Evolutionary conservation across 169 alveolate genomes (phyloP).

Genomic region (Eimeria tenella): DNA sequence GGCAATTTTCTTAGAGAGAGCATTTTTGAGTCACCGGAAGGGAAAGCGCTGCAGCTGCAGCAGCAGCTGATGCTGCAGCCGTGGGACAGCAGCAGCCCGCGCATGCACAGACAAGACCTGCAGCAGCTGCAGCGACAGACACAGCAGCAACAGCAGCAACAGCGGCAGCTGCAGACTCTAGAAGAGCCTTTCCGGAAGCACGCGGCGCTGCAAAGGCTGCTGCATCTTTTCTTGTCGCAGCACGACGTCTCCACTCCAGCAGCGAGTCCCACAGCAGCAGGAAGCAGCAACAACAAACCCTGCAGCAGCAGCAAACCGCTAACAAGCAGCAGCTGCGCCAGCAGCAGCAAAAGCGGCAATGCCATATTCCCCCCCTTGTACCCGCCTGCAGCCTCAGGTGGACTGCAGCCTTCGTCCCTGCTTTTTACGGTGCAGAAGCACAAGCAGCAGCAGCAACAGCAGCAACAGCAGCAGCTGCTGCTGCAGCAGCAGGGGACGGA

Average conservation of each 20-base stretch:
- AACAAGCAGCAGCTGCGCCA: background rate
- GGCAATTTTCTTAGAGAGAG: background rate
- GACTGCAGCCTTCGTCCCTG: background rate
- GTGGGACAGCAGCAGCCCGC: background rate
- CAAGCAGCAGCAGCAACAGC: background rate
- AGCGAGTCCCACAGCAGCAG: background rate
- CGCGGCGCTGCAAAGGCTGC: background rate
- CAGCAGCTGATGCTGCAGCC: conserved; percentile 1
- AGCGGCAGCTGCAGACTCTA: background rate
- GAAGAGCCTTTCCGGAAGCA: background rate
- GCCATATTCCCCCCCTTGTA: background rate
- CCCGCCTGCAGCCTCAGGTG: background rate
- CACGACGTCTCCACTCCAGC: background rate
- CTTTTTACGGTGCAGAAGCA: background rate
- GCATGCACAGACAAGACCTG: background rate
- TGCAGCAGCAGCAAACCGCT: background rate
- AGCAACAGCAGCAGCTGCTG: background rate
- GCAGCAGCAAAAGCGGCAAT: conserved; percentile 1
- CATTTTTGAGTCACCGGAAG: background rate
- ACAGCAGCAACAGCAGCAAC: conserved; percentile 7
- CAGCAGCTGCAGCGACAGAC: background rate
- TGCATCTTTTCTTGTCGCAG: background rate
- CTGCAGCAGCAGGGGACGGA: background rate
- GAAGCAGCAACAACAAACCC: background rate
- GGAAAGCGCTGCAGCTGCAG: background rate